Evolutionary conservation across 352 stramenopile species (phyloP).

Genomic region (Globisporangium lucens): DNA sequence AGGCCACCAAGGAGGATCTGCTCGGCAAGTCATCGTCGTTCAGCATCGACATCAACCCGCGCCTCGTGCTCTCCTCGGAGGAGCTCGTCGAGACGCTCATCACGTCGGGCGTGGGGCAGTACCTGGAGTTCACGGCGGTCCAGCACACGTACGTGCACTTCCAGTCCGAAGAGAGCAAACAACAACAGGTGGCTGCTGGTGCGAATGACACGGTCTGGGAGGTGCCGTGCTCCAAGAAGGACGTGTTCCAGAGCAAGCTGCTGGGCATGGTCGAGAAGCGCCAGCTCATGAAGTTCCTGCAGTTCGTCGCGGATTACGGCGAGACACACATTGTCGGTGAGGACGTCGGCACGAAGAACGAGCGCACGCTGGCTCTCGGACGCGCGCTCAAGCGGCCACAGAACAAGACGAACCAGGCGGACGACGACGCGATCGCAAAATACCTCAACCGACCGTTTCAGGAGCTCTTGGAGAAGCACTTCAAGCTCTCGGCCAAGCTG

Average conservation of each 20-base stretch:
- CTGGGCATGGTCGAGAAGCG: slow-evolving; percentile 86
- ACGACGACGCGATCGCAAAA: slow-evolving; percentile 24
- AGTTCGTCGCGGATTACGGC: slow-evolving; percentile 86
- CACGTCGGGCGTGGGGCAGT: slow-evolving; percentile 77
- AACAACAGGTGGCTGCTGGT: neutral
- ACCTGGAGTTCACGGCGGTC: slow-evolving; percentile 87
- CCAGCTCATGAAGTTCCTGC: slow-evolving; percentile 89
- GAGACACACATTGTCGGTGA: slow-evolving; percentile 68
- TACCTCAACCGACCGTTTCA: slow-evolving; percentile 67
- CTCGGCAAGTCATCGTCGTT: slow-evolving; percentile 50
- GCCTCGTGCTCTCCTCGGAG: slow-evolving; percentile 79
- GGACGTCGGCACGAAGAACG: slow-evolving; percentile 84
- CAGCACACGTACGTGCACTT: slow-evolving; percentile 81
- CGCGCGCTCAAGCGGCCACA: slow-evolving; percentile 81
- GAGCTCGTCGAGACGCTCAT: slow-evolving; percentile 82
- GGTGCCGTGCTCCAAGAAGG: slow-evolving; percentile 88
- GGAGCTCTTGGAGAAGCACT: slow-evolving; percentile 62
- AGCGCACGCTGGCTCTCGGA: slow-evolving; percentile 71
- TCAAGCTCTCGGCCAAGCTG: slow-evolving; percentile 74
- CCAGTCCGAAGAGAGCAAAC: slow-evolving; percentile 15
- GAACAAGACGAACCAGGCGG: slow-evolving; percentile 72
- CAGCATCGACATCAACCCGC: slow-evolving; percentile 75
- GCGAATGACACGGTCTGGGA: slow-evolving; percentile 52
- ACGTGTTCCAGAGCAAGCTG: slow-evolving; percentile 86
- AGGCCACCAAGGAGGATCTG: slow-evolving; percentile 33